Evolutionary conservation across 2,329 filamentous ascomycete genomes (phyloP).

Genomic region (Bipolaris victoriae): DNA sequence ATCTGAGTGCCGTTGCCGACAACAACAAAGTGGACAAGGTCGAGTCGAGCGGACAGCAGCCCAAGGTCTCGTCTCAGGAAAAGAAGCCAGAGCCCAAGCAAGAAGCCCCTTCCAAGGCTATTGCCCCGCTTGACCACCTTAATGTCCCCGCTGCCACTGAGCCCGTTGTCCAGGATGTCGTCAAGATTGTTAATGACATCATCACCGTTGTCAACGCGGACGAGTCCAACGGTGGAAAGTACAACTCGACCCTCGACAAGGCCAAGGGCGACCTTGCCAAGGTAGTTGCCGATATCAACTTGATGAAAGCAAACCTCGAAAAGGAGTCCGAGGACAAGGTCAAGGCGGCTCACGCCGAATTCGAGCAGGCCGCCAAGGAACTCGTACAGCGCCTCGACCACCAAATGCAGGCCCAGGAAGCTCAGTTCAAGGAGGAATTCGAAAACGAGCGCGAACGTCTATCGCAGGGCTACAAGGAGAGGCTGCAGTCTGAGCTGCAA

Average conservation of each 20-base stretch:
- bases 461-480: constrained; percentile 77
- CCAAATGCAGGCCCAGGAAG: constrained; percentile 80
- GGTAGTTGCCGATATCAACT: constrained; percentile 78
- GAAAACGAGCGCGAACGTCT: constrained; percentile 84
- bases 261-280: constrained; percentile 82
- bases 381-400: constrained; percentile 87
- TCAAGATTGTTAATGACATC: constrained; percentile 94
- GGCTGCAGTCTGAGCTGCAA: constrained; percentile 78
- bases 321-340: constrained; percentile 78
- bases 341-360: constrained; percentile 72
- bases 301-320: constrained; percentile 72
- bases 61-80: constrained; percentile 40
- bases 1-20: constrained; percentile 65
- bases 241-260: constrained; percentile 77
- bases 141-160: constrained; percentile 77
- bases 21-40: constrained; percentile 41
- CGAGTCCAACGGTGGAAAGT: constrained; percentile 72
- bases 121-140: constrained; percentile 76
- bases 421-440: constrained; percentile 85
- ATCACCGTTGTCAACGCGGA: constrained; percentile 93
- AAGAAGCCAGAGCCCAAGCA: constrained; percentile 37
- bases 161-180: constrained; percentile 87
- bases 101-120: constrained; percentile 34
- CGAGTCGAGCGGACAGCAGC: constrained; percentile 17
- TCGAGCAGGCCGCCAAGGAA: constrained; percentile 85